Conservation (phyloP, 1,284 basidiomycete species). For the Rhizopogon parksii region DNA sequence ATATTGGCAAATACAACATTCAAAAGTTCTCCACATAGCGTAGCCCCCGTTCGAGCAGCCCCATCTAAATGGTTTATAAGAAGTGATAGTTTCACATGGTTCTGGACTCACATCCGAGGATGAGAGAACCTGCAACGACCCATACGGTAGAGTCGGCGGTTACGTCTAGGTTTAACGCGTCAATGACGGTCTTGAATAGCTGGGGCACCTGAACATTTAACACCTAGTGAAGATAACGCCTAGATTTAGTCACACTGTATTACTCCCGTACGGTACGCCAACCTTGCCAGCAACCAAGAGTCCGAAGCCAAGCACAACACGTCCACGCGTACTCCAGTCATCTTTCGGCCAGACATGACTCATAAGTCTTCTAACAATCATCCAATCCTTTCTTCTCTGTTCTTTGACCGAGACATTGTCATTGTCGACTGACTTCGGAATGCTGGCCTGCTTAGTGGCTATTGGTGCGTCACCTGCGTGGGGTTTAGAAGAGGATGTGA, state of each 20-base stretch:
- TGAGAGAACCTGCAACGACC: slow-evolving; percentile 83
- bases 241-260: neutral
- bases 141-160: slow-evolving; percentile 78
- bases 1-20: slow-evolving; percentile 97
- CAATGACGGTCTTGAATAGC: slow-evolving; percentile 90
- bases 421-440: neutral
- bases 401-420: slow-evolving; percentile 30
- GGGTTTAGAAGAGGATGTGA: slow-evolving; percentile 2
- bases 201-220: slow-evolving; percentile 97
- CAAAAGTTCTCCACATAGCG: slow-evolving; percentile 85
- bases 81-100: neutral
- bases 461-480: neutral
- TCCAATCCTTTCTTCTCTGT: slow-evolving; percentile 65
- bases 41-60: slow-evolving; percentile 82
- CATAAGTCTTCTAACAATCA: slow-evolving; percentile 55
- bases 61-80: slow-evolving; percentile 58
- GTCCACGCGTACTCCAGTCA: slow-evolving; percentile 67
- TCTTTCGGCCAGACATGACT: slow-evolving; percentile 70
- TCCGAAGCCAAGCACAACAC: slow-evolving; percentile 80
- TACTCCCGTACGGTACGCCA: slow-evolving; percentile 11
- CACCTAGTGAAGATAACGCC: slow-evolving; percentile 38
- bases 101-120: slow-evolving; percentile 76
- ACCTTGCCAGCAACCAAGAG: slow-evolving; percentile 88
- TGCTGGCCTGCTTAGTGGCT: slow-evolving; percentile 2
- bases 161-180: slow-evolving; percentile 82